Conservation (phyloP, 202 grass and related monocot genomes). For the Schoenoplectus tabernaemontani region DNA sequence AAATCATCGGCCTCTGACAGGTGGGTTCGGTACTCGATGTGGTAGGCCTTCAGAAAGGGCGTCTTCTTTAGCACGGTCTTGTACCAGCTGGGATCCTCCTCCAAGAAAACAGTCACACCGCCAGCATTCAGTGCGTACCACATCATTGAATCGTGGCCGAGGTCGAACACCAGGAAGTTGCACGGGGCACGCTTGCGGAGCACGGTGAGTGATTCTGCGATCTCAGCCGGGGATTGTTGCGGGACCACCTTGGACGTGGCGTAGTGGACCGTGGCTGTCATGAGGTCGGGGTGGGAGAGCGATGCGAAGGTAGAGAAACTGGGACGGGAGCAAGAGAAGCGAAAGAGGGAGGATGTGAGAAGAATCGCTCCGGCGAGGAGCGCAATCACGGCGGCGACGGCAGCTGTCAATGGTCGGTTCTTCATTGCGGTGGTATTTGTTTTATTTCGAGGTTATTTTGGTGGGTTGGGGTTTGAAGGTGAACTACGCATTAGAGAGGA, state of each 20-base stretch:
- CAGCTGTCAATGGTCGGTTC: not conserved
- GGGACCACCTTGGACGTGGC: conserved; percentile 39
- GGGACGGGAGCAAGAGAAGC: conserved; percentile 16
- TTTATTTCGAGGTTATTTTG: not conserved
- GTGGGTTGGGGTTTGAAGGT: not conserved
- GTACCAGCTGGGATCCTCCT: conserved; percentile 78
- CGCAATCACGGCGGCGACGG: conserved; percentile 25
- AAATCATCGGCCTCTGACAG: conserved; percentile 45
- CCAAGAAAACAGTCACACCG: conserved; percentile 74
- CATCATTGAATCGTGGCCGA: conserved; percentile 62
- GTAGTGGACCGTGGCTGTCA: conserved; percentile 34
- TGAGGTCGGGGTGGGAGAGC: conserved; percentile 26
- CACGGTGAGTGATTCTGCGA: conserved; percentile 53
- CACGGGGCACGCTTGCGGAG: conserved; percentile 59
- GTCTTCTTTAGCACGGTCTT: conserved; percentile 22
- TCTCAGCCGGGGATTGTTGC: conserved; percentile 69
- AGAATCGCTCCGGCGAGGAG: conserved; percentile 30
- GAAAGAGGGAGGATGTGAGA: conserved; percentile 23
- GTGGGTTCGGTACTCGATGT: conserved; percentile 36
- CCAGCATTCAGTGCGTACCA: conserved; percentile 84
- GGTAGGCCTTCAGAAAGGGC: conserved; percentile 46
- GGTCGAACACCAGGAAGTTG: conserved; percentile 75
- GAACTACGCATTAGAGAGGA: not conserved
- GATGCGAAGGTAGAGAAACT: conserved; percentile 5
- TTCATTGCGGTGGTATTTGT: not conserved